Percentiles rank a stretch among this genome's conserved stretches.
These are phyloP conservation scores for Phytophthora fragariae DNA, from an alignment of 352 stramenopile genomes.

Conservation along the genomic window DNA sequence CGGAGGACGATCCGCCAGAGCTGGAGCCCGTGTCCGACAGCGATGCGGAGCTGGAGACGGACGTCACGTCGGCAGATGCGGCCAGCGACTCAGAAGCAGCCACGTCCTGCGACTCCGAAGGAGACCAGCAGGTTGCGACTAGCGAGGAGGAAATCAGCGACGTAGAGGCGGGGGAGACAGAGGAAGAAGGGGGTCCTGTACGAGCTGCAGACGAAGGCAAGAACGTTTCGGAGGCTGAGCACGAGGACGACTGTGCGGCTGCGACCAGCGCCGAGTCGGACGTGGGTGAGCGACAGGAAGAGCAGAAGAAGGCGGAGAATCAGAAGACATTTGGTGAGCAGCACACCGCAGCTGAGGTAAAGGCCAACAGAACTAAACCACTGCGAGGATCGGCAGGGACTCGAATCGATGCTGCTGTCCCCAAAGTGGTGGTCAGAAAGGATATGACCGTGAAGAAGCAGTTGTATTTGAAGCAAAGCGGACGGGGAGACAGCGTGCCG, in stretches of 20 bases:
- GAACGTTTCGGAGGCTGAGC: conserved; percentile 12
- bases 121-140: conserved; percentile 2
- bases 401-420: not conserved
- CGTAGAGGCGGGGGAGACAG: not conserved
- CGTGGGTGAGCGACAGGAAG: conserved; percentile 5
- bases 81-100: conserved; percentile 15
- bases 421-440: not conserved
- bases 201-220: not conserved
- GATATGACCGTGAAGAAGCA: not conserved
- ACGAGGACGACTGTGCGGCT: conserved; percentile 20
- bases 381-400: conserved; percentile 1
- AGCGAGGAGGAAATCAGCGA: not conserved
- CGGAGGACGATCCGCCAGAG: conserved; percentile 15
- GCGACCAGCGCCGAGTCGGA: not conserved
- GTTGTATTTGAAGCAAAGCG: not conserved
- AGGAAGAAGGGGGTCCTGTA: not conserved
- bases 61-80: not conserved
- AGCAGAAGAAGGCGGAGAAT: not conserved
- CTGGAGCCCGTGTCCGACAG: conserved; percentile 28
- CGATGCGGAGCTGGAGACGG: conserved; percentile 3
- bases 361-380: conserved; percentile 1
- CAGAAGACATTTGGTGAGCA: not conserved
- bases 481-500: conserved; percentile 2
- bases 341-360: not conserved
- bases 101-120: conserved; percentile 13